Conservation (phyloP, 306 rosid species). For the Begonia fuchsioides region DNA sequence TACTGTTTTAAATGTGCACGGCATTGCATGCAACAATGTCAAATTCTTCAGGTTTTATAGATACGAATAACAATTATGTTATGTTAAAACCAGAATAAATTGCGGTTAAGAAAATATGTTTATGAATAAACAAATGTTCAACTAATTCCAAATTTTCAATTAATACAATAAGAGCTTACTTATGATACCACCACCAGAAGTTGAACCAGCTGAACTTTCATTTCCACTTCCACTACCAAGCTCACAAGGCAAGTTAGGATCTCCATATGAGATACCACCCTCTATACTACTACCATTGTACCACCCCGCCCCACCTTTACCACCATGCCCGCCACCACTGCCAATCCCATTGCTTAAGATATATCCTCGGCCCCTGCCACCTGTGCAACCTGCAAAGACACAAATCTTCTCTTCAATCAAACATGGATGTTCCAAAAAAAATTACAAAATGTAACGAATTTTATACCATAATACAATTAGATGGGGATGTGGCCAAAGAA, state of each 20-base stretch:
- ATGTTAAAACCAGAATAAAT: neutral
- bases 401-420: neutral
- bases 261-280: constrained; percentile 86
- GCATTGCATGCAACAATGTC: too few species aligned
- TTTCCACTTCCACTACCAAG: constrained; percentile 99
- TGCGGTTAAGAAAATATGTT: neutral
- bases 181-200: constrained; percentile 91
- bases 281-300: constrained; percentile 24
- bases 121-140: neutral
- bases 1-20: too few species aligned
- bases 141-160: neutral
- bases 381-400: constrained; percentile 56
- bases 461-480: neutral
- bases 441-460: neutral
- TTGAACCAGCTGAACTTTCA: constrained; percentile 32
- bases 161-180: constrained; percentile 36
- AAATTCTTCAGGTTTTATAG: too few species aligned
- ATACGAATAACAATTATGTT: too few species aligned
- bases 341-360: constrained; percentile 42
- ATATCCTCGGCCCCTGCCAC: constrained; percentile 75
- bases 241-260: constrained; percentile 70
- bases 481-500: neutral
- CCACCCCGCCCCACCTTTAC: constrained; percentile 78
- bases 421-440: too few species aligned
- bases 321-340: constrained; percentile 99